Conservation (phyloP, 176 grass and related monocot genomes). For the Hsuehochloa calcarea region DNA sequence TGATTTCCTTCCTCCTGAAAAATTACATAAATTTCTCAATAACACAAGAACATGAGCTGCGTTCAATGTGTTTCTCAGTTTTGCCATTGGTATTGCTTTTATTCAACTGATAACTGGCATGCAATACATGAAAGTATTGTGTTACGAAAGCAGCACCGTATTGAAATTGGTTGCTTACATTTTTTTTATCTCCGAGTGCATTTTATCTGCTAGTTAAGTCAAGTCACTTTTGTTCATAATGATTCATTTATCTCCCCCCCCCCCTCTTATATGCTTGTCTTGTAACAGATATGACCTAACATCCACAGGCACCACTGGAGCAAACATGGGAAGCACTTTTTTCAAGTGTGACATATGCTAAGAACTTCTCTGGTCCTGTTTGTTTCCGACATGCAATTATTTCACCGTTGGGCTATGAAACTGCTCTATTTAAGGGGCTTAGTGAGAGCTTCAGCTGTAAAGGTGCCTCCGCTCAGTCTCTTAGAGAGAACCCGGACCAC, state of each 20-base stretch:
- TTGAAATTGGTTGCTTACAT: neutral
- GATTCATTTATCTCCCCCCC: too few species aligned
- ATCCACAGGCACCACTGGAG: conserved; percentile 77
- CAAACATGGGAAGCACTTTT: conserved; percentile 94
- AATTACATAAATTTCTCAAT: neutral
- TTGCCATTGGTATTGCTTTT: neutral
- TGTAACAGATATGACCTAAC: conserved; percentile 38
- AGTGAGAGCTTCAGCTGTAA: conserved; percentile 64
- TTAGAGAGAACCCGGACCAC: conserved; percentile 44
- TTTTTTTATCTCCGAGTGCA: neutral
- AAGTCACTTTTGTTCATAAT: neutral
- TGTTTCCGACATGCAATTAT: conserved; percentile 87
- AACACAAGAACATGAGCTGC: neutral
- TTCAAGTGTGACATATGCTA: conserved; percentile 75
- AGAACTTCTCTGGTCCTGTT: conserved; percentile 84
- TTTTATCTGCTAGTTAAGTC: conserved; percentile 23
- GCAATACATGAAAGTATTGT: neutral
- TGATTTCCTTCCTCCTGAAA: neutral
- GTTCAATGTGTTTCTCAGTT: neutral
- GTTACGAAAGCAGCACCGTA: neutral
- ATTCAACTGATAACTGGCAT: neutral
- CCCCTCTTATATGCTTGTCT: conserved; percentile 26
- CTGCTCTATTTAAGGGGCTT: conserved; percentile 93
- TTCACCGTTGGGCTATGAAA: conserved; percentile 96
- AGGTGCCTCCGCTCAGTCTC: conserved; percentile 52